Conservation (phyloP, 2,329 filamentous ascomycete species). For the Lasiodiplodia theobromae region DNA sequence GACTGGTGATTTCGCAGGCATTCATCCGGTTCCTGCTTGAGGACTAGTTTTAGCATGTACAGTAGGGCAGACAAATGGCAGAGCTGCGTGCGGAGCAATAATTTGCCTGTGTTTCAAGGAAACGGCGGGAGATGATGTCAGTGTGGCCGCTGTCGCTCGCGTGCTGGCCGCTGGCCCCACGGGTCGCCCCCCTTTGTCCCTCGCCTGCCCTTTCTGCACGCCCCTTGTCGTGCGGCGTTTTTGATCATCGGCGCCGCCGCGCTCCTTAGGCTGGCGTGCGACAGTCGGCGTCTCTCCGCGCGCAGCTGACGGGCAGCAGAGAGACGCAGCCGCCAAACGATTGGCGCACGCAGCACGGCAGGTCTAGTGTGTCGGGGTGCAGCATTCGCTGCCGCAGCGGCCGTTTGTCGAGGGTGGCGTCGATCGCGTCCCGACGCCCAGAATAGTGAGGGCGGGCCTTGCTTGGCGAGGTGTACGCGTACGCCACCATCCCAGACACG, state of each 20-base stretch:
- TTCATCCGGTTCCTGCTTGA: constrained; percentile 81
- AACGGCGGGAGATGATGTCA: constrained; percentile 14
- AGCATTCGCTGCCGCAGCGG: constrained; percentile 19
- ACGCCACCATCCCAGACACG: constrained; percentile 19
- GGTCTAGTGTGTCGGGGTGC: constrained; percentile 16
- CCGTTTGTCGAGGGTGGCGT: constrained; percentile 19
- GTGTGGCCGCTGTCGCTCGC: constrained; percentile 1
- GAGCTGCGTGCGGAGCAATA: constrained; percentile 10
- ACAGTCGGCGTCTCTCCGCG: not conserved
- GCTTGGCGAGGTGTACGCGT: constrained; percentile 23
- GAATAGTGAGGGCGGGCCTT: constrained; percentile 25
- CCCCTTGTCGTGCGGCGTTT: constrained; percentile 25
- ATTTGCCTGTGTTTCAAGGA: constrained; percentile 23
- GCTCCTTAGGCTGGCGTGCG: constrained; percentile 1
- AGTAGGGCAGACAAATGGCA: constrained; percentile 12
- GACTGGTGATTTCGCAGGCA: constrained; percentile 73
- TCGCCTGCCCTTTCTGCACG: constrained; percentile 12
- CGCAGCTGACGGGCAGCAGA: not conserved
- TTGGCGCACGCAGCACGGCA: not conserved
- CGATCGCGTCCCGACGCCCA: constrained; percentile 20
- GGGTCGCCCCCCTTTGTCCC: constrained; percentile 15
- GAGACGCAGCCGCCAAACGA: not conserved
- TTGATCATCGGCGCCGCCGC: constrained; percentile 1
- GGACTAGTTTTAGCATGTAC: constrained; percentile 36
- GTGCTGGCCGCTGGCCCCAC: not conserved